Base-by-base conservation (phyloP, 108 stramenopile genomes). In the Schizochytrium sp. region DNA sequence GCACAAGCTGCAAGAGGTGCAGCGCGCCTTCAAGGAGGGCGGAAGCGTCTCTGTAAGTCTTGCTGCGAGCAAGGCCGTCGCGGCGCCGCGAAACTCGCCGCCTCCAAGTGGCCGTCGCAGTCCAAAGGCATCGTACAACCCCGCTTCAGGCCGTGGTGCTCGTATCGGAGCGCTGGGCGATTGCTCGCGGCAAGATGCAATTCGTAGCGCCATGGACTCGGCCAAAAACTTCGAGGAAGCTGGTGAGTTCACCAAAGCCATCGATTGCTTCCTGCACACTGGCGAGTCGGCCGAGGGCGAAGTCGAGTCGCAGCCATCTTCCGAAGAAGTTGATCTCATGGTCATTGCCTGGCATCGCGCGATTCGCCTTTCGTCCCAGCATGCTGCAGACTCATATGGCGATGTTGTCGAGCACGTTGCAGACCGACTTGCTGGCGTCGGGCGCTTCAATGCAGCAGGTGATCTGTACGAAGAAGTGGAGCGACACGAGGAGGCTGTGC, bases 331-430 rank as follows among this genome's bases (percentile, higher is more conserved):
- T 34, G 76, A 88, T 5, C 93, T 90, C 21, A 69, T 93, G 60
- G 93, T 92, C 63, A 92, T 91, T 55, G 72, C 93, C 12, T 94
- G 93, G 94, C 69, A 89, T 47, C 72, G 91, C 23, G 94, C 93
- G 58, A 72, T 93, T 18, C 88, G 90, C 6, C 59, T 94, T 4
- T 93, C 93, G 8, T 51, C 89, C 34, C 83, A 12, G 45, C 87
- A 93, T 69, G 58, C 60, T 5, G 60, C 87, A 23, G 72, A 91
- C 45, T 44, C 92, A 58, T 90, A 93, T 51, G 90, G 89, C 63
- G 91, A 60, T 25, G 90, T 93, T 4, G 92, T 58, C 18, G 87
- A 88, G 43, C 92, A 92, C 21, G 93, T 94, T n/a, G 88, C 89
- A 6, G 5, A 29, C 3, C 89, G 93, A n/a, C 90, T 94, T 29